phyloP scores from a whole-genome alignment of 768 basidiomycete genomes.

The Gyrodon lividus region DNA sequence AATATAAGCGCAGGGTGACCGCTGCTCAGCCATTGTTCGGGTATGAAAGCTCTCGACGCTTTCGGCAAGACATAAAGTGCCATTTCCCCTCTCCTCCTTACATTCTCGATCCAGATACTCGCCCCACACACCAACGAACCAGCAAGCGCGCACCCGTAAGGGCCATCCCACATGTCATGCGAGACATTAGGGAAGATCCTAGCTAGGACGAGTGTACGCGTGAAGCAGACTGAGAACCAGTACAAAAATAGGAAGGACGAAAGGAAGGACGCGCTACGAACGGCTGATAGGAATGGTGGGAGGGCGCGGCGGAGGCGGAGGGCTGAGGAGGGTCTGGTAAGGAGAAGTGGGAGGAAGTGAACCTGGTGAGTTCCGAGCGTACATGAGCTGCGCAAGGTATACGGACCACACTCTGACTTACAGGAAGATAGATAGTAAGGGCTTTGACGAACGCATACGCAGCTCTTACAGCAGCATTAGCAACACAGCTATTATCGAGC shows the following conservation, averaged over 20 bases:
- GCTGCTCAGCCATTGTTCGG: constrained; percentile 50
- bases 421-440: constrained; percentile 68
- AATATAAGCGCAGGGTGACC: constrained; percentile 39
- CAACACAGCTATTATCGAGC: constrained; percentile 54
- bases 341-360: constrained; percentile 64
- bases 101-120: constrained; percentile 79
- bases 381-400: not conserved
- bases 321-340: constrained; percentile 56
- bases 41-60: constrained; percentile 63
- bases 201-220: constrained; percentile 64
- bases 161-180: constrained; percentile 80
- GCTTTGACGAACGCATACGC: constrained; percentile 60
- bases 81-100: constrained; percentile 71
- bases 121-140: constrained; percentile 71
- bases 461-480: constrained; percentile 56
- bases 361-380: constrained; percentile 42
- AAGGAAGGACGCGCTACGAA: constrained; percentile 71
- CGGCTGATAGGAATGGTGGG: constrained; percentile 44
- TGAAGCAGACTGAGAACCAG: constrained; percentile 69
- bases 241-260: constrained; percentile 68
- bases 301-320: constrained; percentile 43
- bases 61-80: constrained; percentile 75
- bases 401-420: constrained; percentile 35
- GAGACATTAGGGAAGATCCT: constrained; percentile 64
- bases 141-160: constrained; percentile 61